Evolutionary conservation across 495 filamentous ascomycete species (phyloP).

Genomic region (Entonaema liquescens): DNA sequence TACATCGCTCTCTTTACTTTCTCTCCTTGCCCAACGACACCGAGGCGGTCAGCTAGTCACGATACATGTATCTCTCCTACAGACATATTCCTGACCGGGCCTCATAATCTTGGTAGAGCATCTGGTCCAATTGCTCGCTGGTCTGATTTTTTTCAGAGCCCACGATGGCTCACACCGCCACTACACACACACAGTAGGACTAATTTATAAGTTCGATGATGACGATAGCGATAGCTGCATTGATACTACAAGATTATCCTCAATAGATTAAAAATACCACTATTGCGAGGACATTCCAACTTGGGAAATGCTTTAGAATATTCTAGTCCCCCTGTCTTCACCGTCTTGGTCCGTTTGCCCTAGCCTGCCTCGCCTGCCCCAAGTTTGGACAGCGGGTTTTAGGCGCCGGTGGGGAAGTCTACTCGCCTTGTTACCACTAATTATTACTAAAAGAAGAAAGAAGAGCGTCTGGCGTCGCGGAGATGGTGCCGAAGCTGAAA

Average conservation of each 20-base stretch:
- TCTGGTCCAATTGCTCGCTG: constrained; percentile 20
- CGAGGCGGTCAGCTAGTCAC: constrained; percentile 12
- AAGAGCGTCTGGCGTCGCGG: constrained; percentile 23
- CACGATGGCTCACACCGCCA: constrained; percentile 35
- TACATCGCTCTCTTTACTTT: no score
- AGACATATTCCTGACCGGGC: constrained; percentile 19
- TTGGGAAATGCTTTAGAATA: constrained; percentile 43
- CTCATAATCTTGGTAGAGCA: constrained; percentile 11
- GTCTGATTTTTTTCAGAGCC: constrained; percentile 10
- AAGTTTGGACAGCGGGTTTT: constrained; percentile 28
- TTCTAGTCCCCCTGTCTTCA: constrained; percentile 35
- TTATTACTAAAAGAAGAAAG: constrained; percentile 13
- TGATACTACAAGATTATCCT: constrained; percentile 30
- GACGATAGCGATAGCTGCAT: constrained; percentile 31
- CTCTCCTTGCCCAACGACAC: constrained; percentile 4
- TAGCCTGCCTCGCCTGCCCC: neutral
- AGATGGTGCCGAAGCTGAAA: constrained; percentile 34
- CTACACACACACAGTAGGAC: constrained; percentile 5
- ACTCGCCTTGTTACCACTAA: constrained; percentile 20
- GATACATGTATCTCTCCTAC: constrained; percentile 8
- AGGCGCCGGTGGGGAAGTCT: constrained; percentile 29
- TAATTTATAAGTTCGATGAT: constrained; percentile 18
- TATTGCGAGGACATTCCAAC: constrained; percentile 32
- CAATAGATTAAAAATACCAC: constrained; percentile 6
- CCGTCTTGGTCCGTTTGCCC: constrained; percentile 18